Percentiles rank a stretch among this genome's conserved stretches.
These are phyloP conservation scores for Citrus trifoliata DNA, from an alignment of 345 rosid genomes.

Conservation along the genomic window DNA sequence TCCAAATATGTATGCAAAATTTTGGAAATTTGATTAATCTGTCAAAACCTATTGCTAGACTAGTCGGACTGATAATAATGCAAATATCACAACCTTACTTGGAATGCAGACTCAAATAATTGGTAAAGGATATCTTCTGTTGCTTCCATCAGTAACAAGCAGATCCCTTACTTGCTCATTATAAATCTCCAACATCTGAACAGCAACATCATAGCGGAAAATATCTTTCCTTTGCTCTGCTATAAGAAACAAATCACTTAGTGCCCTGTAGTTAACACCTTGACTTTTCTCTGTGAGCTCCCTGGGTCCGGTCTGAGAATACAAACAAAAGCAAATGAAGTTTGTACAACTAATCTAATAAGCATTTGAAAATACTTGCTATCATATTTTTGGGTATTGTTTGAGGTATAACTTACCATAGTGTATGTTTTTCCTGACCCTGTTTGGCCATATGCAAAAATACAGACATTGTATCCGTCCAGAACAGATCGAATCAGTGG, in stretches of 20 bases:
- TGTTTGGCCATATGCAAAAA: constrained; percentile 98
- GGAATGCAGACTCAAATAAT: constrained; percentile 6
- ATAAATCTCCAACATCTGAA: constrained; percentile 97
- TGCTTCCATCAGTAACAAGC: constrained; percentile 80
- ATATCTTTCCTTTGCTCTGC: constrained; percentile 83
- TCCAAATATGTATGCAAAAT: not conserved
- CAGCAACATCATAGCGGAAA: constrained; percentile 74
- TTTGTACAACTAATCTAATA: not conserved
- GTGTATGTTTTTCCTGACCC: constrained; percentile 97
- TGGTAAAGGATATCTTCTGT: constrained; percentile 86
- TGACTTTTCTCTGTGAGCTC: constrained; percentile 73
- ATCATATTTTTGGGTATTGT: constrained; percentile 3
- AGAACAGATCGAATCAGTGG: constrained; percentile 94
- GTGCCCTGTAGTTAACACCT: constrained; percentile 96
- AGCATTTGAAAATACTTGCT: not conserved
- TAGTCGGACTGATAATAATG: not conserved
- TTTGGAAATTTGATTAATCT: not conserved
- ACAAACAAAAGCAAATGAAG: constrained; percentile 13
- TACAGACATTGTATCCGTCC: constrained; percentile 96
- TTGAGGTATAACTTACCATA: constrained; percentile 58
- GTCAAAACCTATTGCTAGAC: not conserved
- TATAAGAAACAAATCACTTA: constrained; percentile 80
- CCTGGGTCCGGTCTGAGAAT: constrained; percentile 75
- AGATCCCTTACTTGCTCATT: constrained; percentile 98
- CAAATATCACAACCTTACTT: not conserved